These are phyloP conservation scores for Cyclocybe aegerita DNA, from an alignment of 768 basidiomycete species.

Conservation along the genomic window DNA sequence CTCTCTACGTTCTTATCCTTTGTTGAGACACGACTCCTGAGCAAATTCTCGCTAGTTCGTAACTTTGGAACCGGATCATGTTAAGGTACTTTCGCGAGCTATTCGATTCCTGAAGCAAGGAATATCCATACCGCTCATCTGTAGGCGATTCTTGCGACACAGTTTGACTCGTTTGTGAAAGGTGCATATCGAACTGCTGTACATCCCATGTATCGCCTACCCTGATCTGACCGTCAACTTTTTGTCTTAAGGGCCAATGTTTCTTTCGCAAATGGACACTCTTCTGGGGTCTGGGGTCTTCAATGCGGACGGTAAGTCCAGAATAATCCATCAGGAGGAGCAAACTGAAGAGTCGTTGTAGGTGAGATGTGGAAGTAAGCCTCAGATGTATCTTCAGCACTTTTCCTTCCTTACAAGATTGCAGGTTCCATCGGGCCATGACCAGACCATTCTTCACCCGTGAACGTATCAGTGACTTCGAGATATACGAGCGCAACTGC, in stretches of 20 bases:
- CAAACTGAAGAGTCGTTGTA: neutral
- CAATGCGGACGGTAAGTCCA: constrained; percentile 7
- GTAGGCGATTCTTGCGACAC: constrained; percentile 14
- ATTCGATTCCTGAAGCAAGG: neutral
- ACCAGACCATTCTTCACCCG: constrained; percentile 68
- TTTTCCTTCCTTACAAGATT: neutral
- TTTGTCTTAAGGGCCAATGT: neutral
- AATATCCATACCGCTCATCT: neutral
- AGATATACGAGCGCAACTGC: constrained; percentile 57
- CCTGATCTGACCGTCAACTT: too few relatives aligned
- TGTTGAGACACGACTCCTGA: too few relatives aligned
- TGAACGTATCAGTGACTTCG: constrained; percentile 59
- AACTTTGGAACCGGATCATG: constrained; percentile 16
- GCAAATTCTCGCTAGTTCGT: constrained; percentile 12
- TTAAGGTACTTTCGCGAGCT: constrained; percentile 4
- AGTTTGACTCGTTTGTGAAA: constrained; percentile 39
- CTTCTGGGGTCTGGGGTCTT: constrained; percentile 7
- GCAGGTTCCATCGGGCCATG: constrained; percentile 60
- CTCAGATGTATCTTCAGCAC: neutral
- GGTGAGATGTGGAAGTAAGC: constrained; percentile 65
- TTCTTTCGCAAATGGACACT: neutral
- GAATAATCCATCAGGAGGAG: neutral
- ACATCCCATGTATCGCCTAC: too few relatives aligned
- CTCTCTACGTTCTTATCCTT: too few relatives aligned
- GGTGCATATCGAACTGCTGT: constrained; percentile 27